phyloP scores from a whole-genome alignment of 2,329 filamentous ascomycete species.

The Dactylonectria macrodidyma region DNA sequence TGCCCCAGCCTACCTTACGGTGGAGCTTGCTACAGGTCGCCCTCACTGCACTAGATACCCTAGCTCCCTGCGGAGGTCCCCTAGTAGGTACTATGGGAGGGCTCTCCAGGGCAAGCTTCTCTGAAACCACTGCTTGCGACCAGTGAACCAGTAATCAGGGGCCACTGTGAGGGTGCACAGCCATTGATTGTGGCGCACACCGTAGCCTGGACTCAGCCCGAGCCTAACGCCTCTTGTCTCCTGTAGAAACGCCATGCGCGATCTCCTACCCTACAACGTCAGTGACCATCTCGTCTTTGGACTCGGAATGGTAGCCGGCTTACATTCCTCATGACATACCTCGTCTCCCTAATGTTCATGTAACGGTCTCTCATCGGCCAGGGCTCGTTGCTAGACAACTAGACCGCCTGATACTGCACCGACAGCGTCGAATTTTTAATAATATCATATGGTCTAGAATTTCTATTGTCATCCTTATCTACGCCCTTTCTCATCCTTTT shows the following conservation, averaged over 20 bases:
- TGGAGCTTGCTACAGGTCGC: constrained; percentile 10
- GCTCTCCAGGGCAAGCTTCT: constrained; percentile 23
- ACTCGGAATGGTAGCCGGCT: constrained; percentile 3
- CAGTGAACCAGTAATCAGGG: not conserved
- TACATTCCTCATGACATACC: not conserved
- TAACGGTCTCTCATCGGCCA: constrained; percentile 9
- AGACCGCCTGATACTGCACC: not conserved
- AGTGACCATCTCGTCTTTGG: not conserved
- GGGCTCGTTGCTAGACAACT: constrained; percentile 12
- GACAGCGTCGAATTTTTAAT: not conserved
- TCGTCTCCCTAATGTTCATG: not conserved
- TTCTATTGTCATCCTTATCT: not conserved
- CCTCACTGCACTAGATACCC: not conserved
- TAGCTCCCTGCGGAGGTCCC: constrained; percentile 8
- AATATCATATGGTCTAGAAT: constrained; percentile 11
- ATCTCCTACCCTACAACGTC: not conserved
- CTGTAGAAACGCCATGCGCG: too few relatives aligned
- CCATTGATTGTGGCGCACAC: not conserved
- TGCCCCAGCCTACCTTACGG: constrained; percentile 1
- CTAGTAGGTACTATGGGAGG: not conserved
- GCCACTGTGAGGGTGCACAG: not conserved
- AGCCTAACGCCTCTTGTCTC: not conserved
- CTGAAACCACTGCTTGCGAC: not conserved
- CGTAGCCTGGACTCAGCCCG: not conserved
- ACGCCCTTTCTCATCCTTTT: not conserved